Base-by-base conservation (phyloP, 228 moss, liverwort and hornwort genomes). In the Sphagnum fallax region DNA sequence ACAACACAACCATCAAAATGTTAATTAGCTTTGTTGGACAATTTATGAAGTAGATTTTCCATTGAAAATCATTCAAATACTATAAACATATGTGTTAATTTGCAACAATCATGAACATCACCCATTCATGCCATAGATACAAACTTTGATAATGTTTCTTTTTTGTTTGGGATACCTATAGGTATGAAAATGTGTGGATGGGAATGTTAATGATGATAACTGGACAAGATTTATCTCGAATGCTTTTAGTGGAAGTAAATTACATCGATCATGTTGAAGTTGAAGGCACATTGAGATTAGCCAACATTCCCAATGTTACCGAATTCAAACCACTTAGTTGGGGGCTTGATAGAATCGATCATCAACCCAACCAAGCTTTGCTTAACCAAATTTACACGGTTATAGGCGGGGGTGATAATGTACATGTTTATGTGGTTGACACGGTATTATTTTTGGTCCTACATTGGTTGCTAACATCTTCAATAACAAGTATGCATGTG, bases 261-360 rank as follows among this genome's bases (percentile, higher is more conserved):
- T 82, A 69, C 47, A 48, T 97, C 62, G 93, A 93, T 3, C 89
- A 93, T 16, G 80, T 93, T 5, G 96, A 97, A 64, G 86, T 93
- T 6, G 96, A 97, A 74, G 96, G 96, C 58, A 65, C 83, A 47
- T 48, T 91, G 62, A 81, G 93, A 75, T 68, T 91, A 0, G 80
- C 80, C 50, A 66, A 68, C 1, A 6, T 81, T 4, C 61, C 75
- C 48, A 80, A 77, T 65, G 59, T 91, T 47, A 85, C 90, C 8
- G 86, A 97, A 75, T 86, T 72, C 5, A 77, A 89, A 48, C 96
- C 96, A 67, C 76, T 85, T 4, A 97, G 67, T 71, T 97, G 96
- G 96, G 96, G 96, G 8, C 82, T 97, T 8, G 96, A 97, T 68
- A 87, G 93, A 7, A 97, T 97, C 18, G 96, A 97, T 71, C 96